A percentile compares a stretch with the other conserved stretches of the same genome.
Evolutionary conservation across 129 eudicot species (phyloP).

Genomic region (Flaveria robusta): DNA sequence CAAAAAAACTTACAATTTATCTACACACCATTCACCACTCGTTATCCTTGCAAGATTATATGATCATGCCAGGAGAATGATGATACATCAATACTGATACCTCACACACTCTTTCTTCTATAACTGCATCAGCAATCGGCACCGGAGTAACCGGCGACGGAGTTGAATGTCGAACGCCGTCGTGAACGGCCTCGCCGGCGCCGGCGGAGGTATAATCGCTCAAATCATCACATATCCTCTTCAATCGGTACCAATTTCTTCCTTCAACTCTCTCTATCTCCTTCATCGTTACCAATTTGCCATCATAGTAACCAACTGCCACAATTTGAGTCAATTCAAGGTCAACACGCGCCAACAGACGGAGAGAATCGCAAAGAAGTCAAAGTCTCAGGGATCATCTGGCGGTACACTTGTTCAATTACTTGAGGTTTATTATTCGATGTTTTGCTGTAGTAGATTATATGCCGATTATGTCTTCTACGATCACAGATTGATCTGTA

Average conservation of each 20-base stretch:
- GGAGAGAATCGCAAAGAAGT: constrained; percentile 74
- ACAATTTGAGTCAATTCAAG: constrained; percentile 28
- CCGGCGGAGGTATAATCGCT: constrained; percentile 93
- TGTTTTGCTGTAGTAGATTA: neutral
- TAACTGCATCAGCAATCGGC: neutral
- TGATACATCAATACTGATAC: constrained; percentile 22
- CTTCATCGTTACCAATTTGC: neutral
- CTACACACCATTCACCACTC: constrained; percentile 20
- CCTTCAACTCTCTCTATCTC: neutral
- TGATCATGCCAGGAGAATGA: constrained; percentile 8
- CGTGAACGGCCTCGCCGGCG: constrained; percentile 90
- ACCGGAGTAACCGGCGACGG: constrained; percentile 1
- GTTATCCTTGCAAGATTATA: constrained; percentile 18
- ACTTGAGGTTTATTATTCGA: constrained; percentile 50
- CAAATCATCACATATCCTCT: constrained; percentile 94
- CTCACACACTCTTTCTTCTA: constrained; percentile 3
- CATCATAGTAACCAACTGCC: neutral
- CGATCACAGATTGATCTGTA: neutral
- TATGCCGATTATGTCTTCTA: neutral
- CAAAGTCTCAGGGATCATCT: constrained; percentile 19
- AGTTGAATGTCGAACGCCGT: constrained; percentile 78
- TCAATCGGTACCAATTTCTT: constrained; percentile 59
- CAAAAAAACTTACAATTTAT: too few relatives aligned
- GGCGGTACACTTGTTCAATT: constrained; percentile 78
- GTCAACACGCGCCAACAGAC: constrained; percentile 97